A percentile compares a stretch with the other conserved stretches of the same genome.
phyloP scores from a whole-genome alignment of 225 moss, liverwort and hornwort genomes.

The Antitrichia curtipendula region DNA sequence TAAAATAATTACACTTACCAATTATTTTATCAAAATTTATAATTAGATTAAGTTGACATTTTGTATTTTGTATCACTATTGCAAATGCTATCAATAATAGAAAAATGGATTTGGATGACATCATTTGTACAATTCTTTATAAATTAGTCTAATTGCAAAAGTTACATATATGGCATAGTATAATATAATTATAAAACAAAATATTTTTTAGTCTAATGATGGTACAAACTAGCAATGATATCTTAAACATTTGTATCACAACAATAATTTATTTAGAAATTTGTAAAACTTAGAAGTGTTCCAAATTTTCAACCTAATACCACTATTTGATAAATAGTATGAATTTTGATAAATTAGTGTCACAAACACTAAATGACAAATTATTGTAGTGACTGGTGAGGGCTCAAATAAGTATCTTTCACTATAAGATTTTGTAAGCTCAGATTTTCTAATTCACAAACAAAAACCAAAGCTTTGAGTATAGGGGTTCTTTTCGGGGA shows the following conservation, averaged over 20 bases:
- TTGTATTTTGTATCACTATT: background rate
- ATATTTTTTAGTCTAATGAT: background rate
- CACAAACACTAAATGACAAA: background rate
- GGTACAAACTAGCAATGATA: background rate
- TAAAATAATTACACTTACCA: background rate
- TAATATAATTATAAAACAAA: background rate
- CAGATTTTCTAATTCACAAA: no score
- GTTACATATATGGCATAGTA: rapidly evolving
- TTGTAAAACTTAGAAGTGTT: background rate
- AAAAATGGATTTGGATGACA: background rate
- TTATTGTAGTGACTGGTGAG: background rate
- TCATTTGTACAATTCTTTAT: background rate
- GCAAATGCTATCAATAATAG: background rate
- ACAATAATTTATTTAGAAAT: background rate
- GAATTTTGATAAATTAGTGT: background rate
- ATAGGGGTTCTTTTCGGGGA: no score
- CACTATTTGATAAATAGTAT: background rate
- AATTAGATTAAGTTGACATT: background rate
- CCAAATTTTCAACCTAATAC: background rate
- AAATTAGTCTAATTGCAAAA: background rate
- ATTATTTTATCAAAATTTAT: background rate
- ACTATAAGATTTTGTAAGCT: no score
- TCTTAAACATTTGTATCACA: background rate
- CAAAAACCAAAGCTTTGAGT: no score
- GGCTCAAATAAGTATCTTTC: background rate